A percentile compares a stretch with the other conserved stretches of the same genome.
Evolutionary conservation across 371 early-diverging fungal species (phyloP).

Genomic region (Basidiobolus meristosporus): DNA sequence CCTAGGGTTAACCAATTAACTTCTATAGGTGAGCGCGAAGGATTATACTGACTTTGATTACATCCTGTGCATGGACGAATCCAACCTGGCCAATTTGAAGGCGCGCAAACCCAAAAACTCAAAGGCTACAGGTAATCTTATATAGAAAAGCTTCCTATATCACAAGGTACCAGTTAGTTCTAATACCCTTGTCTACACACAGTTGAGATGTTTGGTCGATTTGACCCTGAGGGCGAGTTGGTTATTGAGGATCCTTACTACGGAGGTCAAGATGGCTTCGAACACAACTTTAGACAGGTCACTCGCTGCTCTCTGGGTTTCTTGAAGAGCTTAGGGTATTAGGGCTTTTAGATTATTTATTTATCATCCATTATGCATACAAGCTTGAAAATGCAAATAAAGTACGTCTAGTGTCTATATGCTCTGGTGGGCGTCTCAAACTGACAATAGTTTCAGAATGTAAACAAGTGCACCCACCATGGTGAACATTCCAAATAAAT

Average conservation of each 20-base stretch:
- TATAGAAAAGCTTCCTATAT: too few species aligned
- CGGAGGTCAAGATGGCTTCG: conserved; percentile 71
- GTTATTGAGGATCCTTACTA: conserved; percentile 83
- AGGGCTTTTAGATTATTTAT: too few species aligned
- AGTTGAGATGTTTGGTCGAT: conserved; percentile 75
- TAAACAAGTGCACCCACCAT: too few species aligned
- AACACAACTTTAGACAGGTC: conserved; percentile 69
- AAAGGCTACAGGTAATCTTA: conserved; percentile 19
- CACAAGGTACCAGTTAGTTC: neutral
- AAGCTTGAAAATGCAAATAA: too few species aligned
- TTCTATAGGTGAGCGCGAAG: conserved; percentile 13
- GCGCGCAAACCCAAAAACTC: conserved; percentile 17
- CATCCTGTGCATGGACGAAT: conserved; percentile 72
- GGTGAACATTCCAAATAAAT: conserved; percentile 5
- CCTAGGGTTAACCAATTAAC: neutral
- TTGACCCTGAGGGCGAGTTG: conserved; percentile 48
- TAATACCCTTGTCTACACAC: neutral
- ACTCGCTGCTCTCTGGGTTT: conserved; percentile 45
- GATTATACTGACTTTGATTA: conserved; percentile 66
- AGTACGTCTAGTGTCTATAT: too few species aligned
- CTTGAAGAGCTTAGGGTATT: conserved; percentile 22
- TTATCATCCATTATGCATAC: too few species aligned
- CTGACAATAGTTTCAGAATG: too few species aligned
- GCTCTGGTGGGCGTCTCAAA: too few species aligned
- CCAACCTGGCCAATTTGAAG: conserved; percentile 49